Evolutionary conservation across 305 asterid genomes (phyloP), one percentile per base, ranked within the genome.

Genomic region (Nicotiana rustica): DNA sequence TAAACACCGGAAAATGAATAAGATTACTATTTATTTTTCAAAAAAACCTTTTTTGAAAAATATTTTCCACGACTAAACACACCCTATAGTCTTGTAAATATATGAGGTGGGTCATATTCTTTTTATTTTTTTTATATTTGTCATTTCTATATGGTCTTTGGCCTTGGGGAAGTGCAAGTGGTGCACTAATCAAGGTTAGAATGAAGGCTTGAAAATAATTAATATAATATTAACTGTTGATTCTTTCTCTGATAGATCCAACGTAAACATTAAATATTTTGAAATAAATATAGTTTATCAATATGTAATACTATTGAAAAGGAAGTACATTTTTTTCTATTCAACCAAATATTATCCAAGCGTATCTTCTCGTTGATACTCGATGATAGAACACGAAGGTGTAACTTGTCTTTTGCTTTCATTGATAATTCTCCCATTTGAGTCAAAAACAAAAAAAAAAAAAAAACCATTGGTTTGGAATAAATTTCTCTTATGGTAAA

Each of bases 121-220:
- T 17, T 67, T 14, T 67, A 15, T 68, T 41, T n/a, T 17, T n/a
- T 17, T 10, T 19, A 17, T 0, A 4, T n/a, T 6, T 36, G 12
- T 73, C 44, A 38, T 47, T 47, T 73, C 10, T 33, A 68, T 57
- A 36, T 56, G 59, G n/a, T 84, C 56, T 19, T 35, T 19, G 41
- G 82, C 47, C 7, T 61, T 85, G 60, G 15, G 80, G 79, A 33
- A 44, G 52, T 44, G 52, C 52, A 77, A 80, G 80, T 81, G 78
- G 59, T 70, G 59, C 82, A 12, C 38, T 66, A 25, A 38, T 52
- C 21, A 49, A n/a, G 5, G 76, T 70, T 67, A 18, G 33, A 69
- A 83, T 21, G 21, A 62, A 76, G 12, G 47, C 2, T 1, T 25
- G 10, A 29, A 49, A 52, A 25, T 14, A 75, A 52, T 49, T 73